Percentiles rank a stretch among this genome's conserved stretches.
Conservation (phyloP, 2,329 filamentous ascomycete species). For the Cytospora mali region DNA sequence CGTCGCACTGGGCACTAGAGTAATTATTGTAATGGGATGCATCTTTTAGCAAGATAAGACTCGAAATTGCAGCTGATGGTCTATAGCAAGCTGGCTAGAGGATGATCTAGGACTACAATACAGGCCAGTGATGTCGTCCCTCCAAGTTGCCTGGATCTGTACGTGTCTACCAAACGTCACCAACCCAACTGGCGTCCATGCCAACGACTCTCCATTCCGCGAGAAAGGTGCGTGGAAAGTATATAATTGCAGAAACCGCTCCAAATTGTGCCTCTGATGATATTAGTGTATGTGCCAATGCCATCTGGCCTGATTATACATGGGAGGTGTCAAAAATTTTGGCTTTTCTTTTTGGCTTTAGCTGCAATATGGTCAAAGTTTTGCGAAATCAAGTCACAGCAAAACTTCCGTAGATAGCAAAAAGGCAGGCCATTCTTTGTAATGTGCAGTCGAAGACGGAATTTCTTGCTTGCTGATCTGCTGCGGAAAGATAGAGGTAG, state of each 20-base stretch:
- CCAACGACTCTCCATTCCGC: constrained; percentile 8
- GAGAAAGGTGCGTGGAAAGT: neutral
- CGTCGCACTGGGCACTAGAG: no score
- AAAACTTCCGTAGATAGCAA: constrained; percentile 27
- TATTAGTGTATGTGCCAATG: constrained; percentile 1
- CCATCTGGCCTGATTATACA: constrained; percentile 1
- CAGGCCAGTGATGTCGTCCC: constrained; percentile 9
- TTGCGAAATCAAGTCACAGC: constrained; percentile 18
- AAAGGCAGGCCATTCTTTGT: constrained; percentile 12
- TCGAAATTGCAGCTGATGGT: neutral
- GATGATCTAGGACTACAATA: constrained; percentile 4
- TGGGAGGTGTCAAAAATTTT: constrained; percentile 12
- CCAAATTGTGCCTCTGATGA: constrained; percentile 8
- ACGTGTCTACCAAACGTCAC: constrained; percentile 10
- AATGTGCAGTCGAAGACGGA: neutral
- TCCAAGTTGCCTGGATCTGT: constrained; percentile 17
- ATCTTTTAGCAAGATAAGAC: neutral
- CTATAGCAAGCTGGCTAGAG: neutral
- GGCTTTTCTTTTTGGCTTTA: neutral
- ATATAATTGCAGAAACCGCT: neutral
- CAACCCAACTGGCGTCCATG: constrained; percentile 25
- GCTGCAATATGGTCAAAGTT: constrained; percentile 13
- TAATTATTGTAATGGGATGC: neutral
- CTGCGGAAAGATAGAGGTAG: neutral
- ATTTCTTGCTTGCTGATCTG: neutral